These are phyloP conservation scores for Fusarium praegraminearum DNA, from an alignment of 2,329 filamentous ascomycete species.

Conservation along the genomic window DNA sequence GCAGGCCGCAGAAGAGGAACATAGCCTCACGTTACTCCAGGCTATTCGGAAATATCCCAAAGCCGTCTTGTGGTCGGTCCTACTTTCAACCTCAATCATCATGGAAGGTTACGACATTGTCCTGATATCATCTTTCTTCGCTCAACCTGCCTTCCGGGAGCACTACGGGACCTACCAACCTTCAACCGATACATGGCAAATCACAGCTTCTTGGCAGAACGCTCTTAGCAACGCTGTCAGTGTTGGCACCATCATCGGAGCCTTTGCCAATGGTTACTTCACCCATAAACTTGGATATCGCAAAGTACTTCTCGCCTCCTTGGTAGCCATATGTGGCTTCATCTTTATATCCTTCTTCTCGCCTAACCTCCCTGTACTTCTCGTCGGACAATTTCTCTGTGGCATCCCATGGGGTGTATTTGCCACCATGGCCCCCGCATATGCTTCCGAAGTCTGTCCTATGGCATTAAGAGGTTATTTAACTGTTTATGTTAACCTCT, in stretches of 20 bases:
- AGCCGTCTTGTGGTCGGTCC: conserved; percentile 31
- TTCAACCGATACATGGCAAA: conserved; percentile 15
- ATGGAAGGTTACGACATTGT: conserved; percentile 53
- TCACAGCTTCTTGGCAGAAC: conserved; percentile 31
- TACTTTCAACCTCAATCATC: conserved; percentile 51
- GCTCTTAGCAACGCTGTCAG: conserved; percentile 27
- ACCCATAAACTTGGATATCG: conserved; percentile 47
- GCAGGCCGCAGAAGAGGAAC: conserved; percentile 33
- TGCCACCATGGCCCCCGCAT: conserved; percentile 57
- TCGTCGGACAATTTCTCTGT: conserved; percentile 61
- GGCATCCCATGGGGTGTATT: conserved; percentile 60
- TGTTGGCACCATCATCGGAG: conserved; percentile 36
- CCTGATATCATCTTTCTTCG: conserved; percentile 50
- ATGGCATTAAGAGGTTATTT: conserved; percentile 56
- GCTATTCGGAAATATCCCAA: conserved; percentile 32
- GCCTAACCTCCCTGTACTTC: conserved; percentile 54
- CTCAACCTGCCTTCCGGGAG: conserved; percentile 48
- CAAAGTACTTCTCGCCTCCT: conserved; percentile 63
- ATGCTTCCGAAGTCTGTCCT: conserved; percentile 61
- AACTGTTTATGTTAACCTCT: conserved; percentile 58
- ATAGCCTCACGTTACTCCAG: conserved; percentile 28
- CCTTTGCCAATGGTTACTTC: conserved; percentile 43
- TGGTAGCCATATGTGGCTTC: conserved; percentile 33
- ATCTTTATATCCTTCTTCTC: conserved; percentile 53
- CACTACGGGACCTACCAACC: conserved; percentile 41